phyloP scores from a whole-genome alignment of 192 early-diverging fungal genomes.

The Martensiomyces pterosporus region DNA sequence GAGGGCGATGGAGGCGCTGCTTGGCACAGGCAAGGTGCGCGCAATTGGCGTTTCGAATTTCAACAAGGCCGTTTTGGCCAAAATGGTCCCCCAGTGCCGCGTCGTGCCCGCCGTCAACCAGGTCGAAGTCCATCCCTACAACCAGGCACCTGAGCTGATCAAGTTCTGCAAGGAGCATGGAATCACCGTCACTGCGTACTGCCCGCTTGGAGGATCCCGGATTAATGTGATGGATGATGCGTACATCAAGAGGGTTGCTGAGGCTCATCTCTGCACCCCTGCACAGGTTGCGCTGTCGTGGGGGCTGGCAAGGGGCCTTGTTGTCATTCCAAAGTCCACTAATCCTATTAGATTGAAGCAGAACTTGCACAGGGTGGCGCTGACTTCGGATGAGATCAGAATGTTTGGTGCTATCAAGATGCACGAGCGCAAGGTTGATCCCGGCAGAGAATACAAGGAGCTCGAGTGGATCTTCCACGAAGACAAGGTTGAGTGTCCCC shows the following conservation, averaged over 20 bases:
- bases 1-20: constrained; percentile 75
- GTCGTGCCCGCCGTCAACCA: constrained; percentile 83
- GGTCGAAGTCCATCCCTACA: constrained; percentile 77
- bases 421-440: constrained; percentile 41
- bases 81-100: constrained; percentile 59
- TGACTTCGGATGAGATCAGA: constrained; percentile 34
- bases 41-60: constrained; percentile 88
- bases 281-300: constrained; percentile 78
- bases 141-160: constrained; percentile 60
- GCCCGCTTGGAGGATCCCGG: constrained; percentile 64
- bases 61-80: constrained; percentile 56
- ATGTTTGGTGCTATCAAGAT: constrained; percentile 22
- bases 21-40: constrained; percentile 65
- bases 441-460: constrained; percentile 13
- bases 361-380: constrained; percentile 30
- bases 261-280: constrained; percentile 57
- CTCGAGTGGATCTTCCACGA: constrained; percentile 48
- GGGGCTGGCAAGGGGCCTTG: constrained; percentile 67
- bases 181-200: constrained; percentile 79
- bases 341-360: constrained; percentile 59
- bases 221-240: constrained; percentile 42
- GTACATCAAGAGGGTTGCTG: constrained; percentile 63
- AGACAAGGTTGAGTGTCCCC: constrained; percentile 32
- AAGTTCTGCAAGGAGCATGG: constrained; percentile 65
- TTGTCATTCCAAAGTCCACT: constrained; percentile 79